Base-by-base conservation (phyloP, 2,329 filamentous ascomycete species). In the Tolypocladium guangdongense region DNA sequence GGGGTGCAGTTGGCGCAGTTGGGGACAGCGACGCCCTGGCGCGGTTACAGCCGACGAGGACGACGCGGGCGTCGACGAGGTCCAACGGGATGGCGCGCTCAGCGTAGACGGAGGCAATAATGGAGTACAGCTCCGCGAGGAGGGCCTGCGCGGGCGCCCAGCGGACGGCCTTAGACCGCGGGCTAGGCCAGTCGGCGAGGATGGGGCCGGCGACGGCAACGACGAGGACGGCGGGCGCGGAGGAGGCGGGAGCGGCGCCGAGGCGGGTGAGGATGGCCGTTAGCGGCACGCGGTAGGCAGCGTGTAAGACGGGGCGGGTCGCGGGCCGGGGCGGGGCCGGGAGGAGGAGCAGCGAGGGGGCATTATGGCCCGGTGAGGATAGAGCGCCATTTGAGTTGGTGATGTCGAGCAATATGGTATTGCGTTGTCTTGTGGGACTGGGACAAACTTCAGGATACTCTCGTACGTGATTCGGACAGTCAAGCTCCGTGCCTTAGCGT, bases 71-170 rank as follows among this genome's bases (percentile, higher is more conserved):
- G 68, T 96, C 90, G 18, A 96, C 80, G 27, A 88, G 80, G 74
- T 69, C 88, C 66, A 68, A 88, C 71, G 67, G 85, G 71, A 72
- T 77, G 48, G 72, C 73, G 49, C 81, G 73, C 58, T 82, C 77
- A 14, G 84, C 81, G 57, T 86, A 89, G n/a, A 89, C 74, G 48
- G 84, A 73, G 36, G 86, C 86, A 53, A 93, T 74, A 50, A 96
- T 77, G 62, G 84, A 83, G 75, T 97, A 97, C 27, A 95, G 66
- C 30, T 81, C 80, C 3, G 87, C 87, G 24, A 96, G 71, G 6
- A 92, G 74, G n/a, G 78, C 75, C 68, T 96, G 90, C 0, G 84
- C 79, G n/a, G 77, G 71, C 36, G 76, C 65, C 78, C 90, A 95
- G 20, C 80, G 73, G 71, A 27, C 78, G 73, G 60, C 41, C 56